Evolutionary conservation across 1,139 yeast species (phyloP).

Genomic region (Yamadazyma aaseri): DNA sequence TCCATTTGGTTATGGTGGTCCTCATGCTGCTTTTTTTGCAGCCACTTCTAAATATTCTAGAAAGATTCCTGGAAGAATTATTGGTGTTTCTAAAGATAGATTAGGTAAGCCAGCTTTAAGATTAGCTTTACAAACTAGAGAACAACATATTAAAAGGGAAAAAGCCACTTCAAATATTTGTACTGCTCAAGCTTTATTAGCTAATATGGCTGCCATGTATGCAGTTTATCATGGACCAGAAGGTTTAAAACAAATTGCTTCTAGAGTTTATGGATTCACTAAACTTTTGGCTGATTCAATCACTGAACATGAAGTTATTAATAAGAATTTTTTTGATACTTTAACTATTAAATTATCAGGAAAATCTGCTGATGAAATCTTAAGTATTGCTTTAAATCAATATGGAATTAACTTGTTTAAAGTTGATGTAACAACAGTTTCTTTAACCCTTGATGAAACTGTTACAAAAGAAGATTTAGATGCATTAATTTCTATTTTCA

Average conservation of each 20-base stretch:
- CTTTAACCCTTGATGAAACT: slow-evolving; percentile 85
- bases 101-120: slow-evolving; percentile 86
- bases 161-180: slow-evolving; percentile 97
- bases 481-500: slow-evolving; percentile 58
- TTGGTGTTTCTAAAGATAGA: slow-evolving; percentile 91
- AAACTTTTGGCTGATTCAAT: slow-evolving; percentile 65
- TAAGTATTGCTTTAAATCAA: slow-evolving; percentile 56
- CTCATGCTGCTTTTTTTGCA: slow-evolving; percentile 97
- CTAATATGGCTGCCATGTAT: slow-evolving; percentile 93
- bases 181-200: slow-evolving; percentile 95
- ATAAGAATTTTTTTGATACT: slow-evolving; percentile 82
- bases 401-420: slow-evolving; percentile 76
- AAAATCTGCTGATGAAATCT: slow-evolving; percentile 51
- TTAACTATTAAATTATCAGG: slow-evolving; percentile 65
- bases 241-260: slow-evolving; percentile 80
- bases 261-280: slow-evolving; percentile 75
- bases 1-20: slow-evolving; percentile 97
- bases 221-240: slow-evolving; percentile 96
- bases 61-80: slow-evolving; percentile 94
- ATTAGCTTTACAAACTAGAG: slow-evolving; percentile 94
- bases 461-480: slow-evolving; percentile 62
- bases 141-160: slow-evolving; percentile 95
- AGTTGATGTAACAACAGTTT: slow-evolving; percentile 60
- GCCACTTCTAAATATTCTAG: slow-evolving; percentile 76
- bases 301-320: slow-evolving; percentile 48